Conservation (phyloP, 2,329 filamentous ascomycete genomes). For the Berkeleyomyces basicola region DNA sequence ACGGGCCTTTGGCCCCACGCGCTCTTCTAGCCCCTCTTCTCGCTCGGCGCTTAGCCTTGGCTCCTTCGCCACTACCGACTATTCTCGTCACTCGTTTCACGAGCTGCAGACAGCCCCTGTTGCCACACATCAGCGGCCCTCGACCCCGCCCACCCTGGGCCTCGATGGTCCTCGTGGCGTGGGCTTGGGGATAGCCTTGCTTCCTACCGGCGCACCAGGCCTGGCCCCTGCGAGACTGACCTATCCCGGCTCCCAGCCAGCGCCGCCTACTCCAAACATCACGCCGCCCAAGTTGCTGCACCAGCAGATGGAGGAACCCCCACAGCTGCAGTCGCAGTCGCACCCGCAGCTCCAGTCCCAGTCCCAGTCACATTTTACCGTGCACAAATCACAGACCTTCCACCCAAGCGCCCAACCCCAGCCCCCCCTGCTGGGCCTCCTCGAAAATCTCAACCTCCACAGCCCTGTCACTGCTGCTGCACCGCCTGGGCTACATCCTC, state of each 20-base stretch:
- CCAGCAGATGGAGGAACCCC: neutral
- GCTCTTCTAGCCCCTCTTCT: neutral
- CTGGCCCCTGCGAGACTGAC: neutral
- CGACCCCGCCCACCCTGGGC: neutral
- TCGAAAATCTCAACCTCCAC: conserved; percentile 1
- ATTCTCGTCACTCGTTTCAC: neutral
- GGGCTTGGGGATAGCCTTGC: conserved; percentile 3
- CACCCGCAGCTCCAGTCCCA: neutral
- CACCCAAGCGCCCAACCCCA: neutral
- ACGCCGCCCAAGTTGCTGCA: conserved; percentile 5
- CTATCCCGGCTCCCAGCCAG: conserved; percentile 2
- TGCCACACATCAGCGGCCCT: neutral
- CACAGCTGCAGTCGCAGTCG: neutral
- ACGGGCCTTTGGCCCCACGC: neutral
- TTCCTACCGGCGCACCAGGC: neutral
- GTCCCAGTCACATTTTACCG: neutral
- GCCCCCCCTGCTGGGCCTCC: neutral
- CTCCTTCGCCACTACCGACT: neutral
- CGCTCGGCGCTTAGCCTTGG: neutral
- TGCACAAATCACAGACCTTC: neutral
- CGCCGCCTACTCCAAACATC: conserved; percentile 4
- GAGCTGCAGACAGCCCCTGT: neutral
- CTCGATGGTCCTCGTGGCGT: neutral
- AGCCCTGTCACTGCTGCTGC: neutral
- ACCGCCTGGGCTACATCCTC: neutral